phyloP scores from a whole-genome alignment of 2,329 filamentous ascomycete genomes.

The Cordyceps militaris region DNA sequence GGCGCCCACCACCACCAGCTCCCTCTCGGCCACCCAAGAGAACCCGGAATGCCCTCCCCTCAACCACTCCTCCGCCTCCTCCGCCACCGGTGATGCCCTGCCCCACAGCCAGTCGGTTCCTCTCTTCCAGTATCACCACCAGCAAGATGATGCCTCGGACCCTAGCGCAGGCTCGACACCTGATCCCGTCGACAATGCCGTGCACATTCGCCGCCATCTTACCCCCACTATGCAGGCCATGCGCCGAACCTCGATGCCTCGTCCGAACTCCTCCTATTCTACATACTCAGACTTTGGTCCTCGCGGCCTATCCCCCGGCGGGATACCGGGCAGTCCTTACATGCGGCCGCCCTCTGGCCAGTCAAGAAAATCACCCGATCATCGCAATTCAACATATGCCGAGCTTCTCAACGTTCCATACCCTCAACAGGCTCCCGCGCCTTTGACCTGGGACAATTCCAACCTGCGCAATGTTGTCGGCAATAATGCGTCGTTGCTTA shows the following conservation, averaged over 20 bases:
- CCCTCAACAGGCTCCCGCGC: conserved; percentile 63
- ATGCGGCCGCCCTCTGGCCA: conserved; percentile 42
- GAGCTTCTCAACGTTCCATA: conserved; percentile 65
- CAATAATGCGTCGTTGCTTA: conserved; percentile 82
- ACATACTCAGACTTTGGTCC: conserved; percentile 60
- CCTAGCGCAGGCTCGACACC: conserved; percentile 42
- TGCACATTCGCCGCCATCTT: conserved; percentile 53
- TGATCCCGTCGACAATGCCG: conserved; percentile 43
- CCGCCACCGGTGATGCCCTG: conserved; percentile 39
- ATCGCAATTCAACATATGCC: conserved; percentile 45
- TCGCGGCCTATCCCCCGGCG: conserved; percentile 54
- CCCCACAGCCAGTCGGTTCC: conserved; percentile 41
- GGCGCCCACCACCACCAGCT: conserved; percentile 49
- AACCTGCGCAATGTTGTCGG: conserved; percentile 73
- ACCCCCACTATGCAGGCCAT: conserved; percentile 50
- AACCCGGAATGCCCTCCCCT: conserved; percentile 36
- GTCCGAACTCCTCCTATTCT: conserved; percentile 73
- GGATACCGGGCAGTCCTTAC: conserved; percentile 35
- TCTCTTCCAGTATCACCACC: conserved; percentile 57
- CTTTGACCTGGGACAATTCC: conserved; percentile 72
- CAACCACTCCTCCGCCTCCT: conserved; percentile 43
- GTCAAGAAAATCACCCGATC: conserved; percentile 50
- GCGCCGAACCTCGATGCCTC: conserved; percentile 51
- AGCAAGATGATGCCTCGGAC: conserved; percentile 39
- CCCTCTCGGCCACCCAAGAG: conserved; percentile 45